Evolutionary conservation across 2,329 filamentous ascomycete genomes (phyloP), one percentile per base, ranked within the genome.

Genomic region (Apiospora pterosperma): DNA sequence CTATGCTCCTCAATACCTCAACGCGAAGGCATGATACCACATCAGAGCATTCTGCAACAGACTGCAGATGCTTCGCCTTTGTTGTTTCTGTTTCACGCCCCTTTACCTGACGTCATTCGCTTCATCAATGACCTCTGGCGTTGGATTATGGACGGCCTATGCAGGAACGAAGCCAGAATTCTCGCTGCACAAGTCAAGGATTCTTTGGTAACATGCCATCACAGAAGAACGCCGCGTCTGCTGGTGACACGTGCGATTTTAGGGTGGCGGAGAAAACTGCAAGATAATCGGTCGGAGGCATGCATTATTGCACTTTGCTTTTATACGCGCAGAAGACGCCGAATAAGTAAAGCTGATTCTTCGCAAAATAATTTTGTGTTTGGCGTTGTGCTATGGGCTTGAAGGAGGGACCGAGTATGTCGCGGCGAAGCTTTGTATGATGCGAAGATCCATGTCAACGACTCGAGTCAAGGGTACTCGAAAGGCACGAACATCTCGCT

Each of bases 31-130:
- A 55, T 31, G 48, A 34, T n/a, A 4, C 28, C 28, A 34, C 12
- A 34, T 55, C 28, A 6, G 16, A n/a, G 16, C 21, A 55, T n/a
- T 55, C 19, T 55, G 48, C 19, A 19, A 19, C 48, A 31, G 28
- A 28, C 16, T 21, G 48, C 28, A 55, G 62, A 44, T 67, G 36
- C 55, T 66, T 62, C 66, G 62, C 65, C 62, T 67, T 62, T 61
- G 63, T 63, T 61, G 48, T 70, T 70, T 68, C 63, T 64, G 66
- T 67, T 67, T 58, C 58, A 67, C 63, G 36, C 61, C 66, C 61
- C 62, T 64, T 67, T 63, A 67, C 67, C 65, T 69, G 63, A 67
- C 67, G 68, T 70, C 69, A 68, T 63, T 71, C 68, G 63, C 64
- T 71, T 67, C 59, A 64, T 63, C 63, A 65, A 41, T 65, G 67